Evolutionary conservation across 2,329 filamentous ascomycete genomes (phyloP).

Genomic region (Thermomyces lanuginosus): DNA sequence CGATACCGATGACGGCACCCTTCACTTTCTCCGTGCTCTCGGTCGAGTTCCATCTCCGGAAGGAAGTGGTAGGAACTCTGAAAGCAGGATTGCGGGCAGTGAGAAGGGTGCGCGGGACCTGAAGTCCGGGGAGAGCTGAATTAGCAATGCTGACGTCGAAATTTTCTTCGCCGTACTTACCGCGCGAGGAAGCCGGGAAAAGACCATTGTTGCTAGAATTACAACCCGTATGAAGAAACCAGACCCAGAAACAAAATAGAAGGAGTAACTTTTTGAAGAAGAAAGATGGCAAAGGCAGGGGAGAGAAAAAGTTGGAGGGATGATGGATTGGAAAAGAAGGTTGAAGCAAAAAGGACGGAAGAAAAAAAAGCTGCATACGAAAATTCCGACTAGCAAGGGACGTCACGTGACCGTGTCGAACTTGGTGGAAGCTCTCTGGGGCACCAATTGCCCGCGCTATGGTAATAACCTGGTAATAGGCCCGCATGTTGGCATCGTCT

Average conservation of each 20-base stretch:
- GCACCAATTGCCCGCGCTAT: not conserved
- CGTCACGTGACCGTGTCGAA: conserved; percentile 13
- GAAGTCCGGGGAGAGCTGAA: conserved; percentile 6
- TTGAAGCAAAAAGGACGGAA: conserved; percentile 8
- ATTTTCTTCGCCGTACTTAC: conserved; percentile 37
- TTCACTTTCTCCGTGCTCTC: conserved; percentile 64
- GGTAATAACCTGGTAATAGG: not conserved
- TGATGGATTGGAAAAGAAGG: conserved; percentile 2
- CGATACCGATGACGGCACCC: conserved; percentile 93
- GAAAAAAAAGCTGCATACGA: conserved; percentile 5
- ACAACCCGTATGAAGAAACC: conserved; percentile 19
- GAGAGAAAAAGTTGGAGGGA: conserved; percentile 20
- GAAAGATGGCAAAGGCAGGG: too few species aligned
- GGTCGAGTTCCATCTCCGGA: conserved; percentile 40
- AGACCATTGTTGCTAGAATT: conserved; percentile 46
- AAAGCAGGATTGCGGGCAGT: conserved; percentile 51
- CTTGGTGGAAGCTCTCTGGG: conserved; percentile 17
- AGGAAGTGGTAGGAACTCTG: conserved; percentile 56
- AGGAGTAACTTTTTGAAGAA: conserved; percentile 9
- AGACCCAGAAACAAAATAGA: too few species aligned
- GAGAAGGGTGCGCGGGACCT: conserved; percentile 66
- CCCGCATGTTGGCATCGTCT: not conserved
- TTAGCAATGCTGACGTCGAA: conserved; percentile 3
- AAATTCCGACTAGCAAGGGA: too few species aligned
- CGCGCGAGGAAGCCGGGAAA: conserved; percentile 56